Base-by-base conservation (phyloP, 495 filamentous ascomycete genomes). In the Hyaloscypha variabilis region DNA sequence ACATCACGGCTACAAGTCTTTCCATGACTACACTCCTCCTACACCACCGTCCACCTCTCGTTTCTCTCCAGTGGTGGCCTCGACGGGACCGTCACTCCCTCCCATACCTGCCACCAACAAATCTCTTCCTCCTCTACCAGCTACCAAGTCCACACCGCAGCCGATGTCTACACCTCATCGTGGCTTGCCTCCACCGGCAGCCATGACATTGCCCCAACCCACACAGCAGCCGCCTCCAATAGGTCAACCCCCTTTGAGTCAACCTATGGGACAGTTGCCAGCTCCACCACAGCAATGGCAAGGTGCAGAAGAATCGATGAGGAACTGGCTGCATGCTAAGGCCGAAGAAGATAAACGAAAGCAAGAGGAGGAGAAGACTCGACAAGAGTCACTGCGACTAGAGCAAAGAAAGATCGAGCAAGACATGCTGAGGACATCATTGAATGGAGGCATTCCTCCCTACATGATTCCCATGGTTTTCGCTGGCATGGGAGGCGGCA, bases 391-490 rank as follows among this genome's bases (percentile, higher is more conserved):
- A 25, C 78, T 90, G 31, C 83, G 87, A 52, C 76, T 96, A 52
- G 94, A 97, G 74, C 91, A 92, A 74, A 86, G 94, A 56, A 90
- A 83, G 72, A 83, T 94, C 42, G 94, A 98, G 74, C 86, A 91
- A 73, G 86, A 88, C 58, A 96, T 99, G 78, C 76, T 99, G 62
- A 82, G 86, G 65, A 91, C 95, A 62, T 92, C 93, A 34, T 75
- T 96, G 65, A 81, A 84, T 64, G 88, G 90, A 28, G 93, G 93
- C 24, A 85, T 99, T 42, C 93, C 95, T 23, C 92, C 93, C 42
- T 82, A 90, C 49, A 85, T 97, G 82, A 84, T 97, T 42, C 95
- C 95, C 21, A 83, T 96, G 67, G 90, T 99, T 58, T 97, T 97
- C 74, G 90, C 90, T 14, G 91, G 91, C 46, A 90, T 96, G 76